Evolutionary conservation across 306 rosid species (phyloP).

Genomic region (Rosa rugosa): DNA sequence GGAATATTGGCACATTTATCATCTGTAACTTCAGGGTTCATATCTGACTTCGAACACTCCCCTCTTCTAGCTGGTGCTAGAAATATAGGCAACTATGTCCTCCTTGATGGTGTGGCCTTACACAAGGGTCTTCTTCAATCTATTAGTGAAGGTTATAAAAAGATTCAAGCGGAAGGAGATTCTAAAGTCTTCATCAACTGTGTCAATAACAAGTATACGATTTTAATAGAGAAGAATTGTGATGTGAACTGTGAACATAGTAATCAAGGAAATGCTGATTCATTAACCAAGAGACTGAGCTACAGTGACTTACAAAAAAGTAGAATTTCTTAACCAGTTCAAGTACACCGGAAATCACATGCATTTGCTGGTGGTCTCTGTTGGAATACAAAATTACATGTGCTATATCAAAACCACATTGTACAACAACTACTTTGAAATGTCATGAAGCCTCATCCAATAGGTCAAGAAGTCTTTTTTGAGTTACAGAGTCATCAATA

Average conservation of each 20-base stretch:
- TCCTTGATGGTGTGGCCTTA: not conserved
- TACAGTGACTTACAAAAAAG: not conserved
- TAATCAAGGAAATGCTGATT: not conserved
- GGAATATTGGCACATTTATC: not conserved
- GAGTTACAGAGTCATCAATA: constrained; percentile 28
- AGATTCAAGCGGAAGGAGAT: not conserved
- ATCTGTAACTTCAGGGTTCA: not conserved
- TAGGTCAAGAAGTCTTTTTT: constrained; percentile 73
- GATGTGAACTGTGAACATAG: not conserved
- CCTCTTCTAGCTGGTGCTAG: not conserved
- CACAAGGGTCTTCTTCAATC: not conserved
- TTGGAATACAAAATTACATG: not conserved
- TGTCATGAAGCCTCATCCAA: constrained; percentile 66
- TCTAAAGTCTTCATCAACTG: not conserved
- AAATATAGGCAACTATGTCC: not conserved
- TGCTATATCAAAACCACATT: constrained; percentile 28
- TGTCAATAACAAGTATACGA: not conserved
- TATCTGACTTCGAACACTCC: not conserved
- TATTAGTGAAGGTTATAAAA: not conserved
- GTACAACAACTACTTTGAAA: not conserved
- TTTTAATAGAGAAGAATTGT: not conserved
- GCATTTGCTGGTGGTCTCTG: not conserved
- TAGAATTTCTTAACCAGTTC: not conserved
- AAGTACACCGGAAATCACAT: not conserved
- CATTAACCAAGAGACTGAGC: not conserved